Evolutionary conservation across 1,284 basidiomycete species (phyloP).

Genomic region (Fomitopsis palustris): DNA sequence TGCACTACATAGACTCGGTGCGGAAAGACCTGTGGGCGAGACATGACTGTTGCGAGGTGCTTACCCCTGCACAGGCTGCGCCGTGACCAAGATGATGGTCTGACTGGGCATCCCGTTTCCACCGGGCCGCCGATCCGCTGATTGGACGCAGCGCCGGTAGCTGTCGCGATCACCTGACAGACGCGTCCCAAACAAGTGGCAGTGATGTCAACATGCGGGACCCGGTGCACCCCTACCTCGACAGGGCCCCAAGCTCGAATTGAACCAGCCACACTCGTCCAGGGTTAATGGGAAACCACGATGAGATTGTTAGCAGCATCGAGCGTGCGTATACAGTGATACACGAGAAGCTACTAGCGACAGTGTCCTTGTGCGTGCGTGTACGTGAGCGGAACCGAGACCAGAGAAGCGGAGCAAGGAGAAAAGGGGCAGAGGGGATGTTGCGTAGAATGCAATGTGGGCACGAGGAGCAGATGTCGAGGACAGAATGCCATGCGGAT

Average conservation of each 20-base stretch:
- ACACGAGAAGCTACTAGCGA: neutral
- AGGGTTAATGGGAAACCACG: neutral
- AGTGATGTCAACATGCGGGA: neutral
- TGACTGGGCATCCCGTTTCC: too few relatives aligned
- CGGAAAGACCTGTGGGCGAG: too few relatives aligned
- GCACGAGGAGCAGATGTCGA: neutral
- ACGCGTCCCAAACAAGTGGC: neutral
- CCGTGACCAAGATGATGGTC: too few relatives aligned
- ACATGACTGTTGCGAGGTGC: too few relatives aligned
- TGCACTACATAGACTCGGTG: too few relatives aligned
- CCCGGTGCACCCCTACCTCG: neutral
- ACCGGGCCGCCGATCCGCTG: too few relatives aligned
- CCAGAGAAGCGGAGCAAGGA: neutral
- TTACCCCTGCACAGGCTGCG: too few relatives aligned
- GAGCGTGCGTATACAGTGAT: neutral
- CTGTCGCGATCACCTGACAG: neutral
- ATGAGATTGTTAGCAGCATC: neutral
- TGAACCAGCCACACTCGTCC: neutral
- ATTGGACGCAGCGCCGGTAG: too few relatives aligned
- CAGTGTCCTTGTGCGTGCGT: neutral
- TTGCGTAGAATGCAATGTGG: neutral
- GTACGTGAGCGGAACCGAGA: neutral
- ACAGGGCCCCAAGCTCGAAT: neutral
- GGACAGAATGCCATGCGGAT: neutral
- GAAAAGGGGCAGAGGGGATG: neutral